A percentile compares a stretch with the other conserved stretches of the same genome.
These are phyloP conservation scores for Cairneyella variabilis DNA, from an alignment of 495 filamentous ascomycete genomes.

Conservation along the genomic window DNA sequence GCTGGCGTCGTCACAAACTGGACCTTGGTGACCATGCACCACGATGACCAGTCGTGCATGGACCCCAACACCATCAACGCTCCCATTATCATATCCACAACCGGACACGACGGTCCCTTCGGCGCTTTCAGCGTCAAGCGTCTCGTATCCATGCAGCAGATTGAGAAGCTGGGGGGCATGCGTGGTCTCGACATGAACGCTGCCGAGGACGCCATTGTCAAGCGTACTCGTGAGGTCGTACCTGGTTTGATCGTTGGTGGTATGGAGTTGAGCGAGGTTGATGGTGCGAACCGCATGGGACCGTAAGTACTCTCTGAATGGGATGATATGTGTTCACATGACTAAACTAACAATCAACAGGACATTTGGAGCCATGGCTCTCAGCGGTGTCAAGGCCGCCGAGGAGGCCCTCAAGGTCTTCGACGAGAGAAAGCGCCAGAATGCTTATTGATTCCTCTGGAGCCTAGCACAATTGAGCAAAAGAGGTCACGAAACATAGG, in stretches of 20 bases:
- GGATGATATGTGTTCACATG: too few species aligned
- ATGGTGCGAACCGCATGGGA: constrained; percentile 83
- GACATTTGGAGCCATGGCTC: constrained; percentile 56
- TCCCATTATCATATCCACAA: constrained; percentile 79
- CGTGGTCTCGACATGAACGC: constrained; percentile 85
- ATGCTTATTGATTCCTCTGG: constrained; percentile 11
- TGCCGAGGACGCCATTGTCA: constrained; percentile 88
- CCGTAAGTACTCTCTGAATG: too few species aligned
- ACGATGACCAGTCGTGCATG: constrained; percentile 92
- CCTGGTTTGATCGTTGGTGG: constrained; percentile 87
- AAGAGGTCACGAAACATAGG: too few species aligned
- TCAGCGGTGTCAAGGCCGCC: constrained; percentile 82
- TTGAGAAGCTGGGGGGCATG: constrained; percentile 86
- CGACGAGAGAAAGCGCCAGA: constrained; percentile 65
- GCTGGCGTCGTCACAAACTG: constrained; percentile 93
- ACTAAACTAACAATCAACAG: too few species aligned
- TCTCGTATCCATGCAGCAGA: constrained; percentile 56
- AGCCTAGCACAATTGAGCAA: too few species aligned
- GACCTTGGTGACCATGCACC: constrained; percentile 86
- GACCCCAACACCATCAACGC: constrained; percentile 95
- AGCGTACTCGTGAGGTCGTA: constrained; percentile 79
- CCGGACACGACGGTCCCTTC: constrained; percentile 87
- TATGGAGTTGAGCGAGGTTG: constrained; percentile 89
- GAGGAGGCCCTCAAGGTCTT: constrained; percentile 77
- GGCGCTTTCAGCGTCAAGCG: constrained; percentile 72